phyloP scores from a whole-genome alignment of 2,329 filamentous ascomycete genomes.

The Calonectria henricotiae region DNA sequence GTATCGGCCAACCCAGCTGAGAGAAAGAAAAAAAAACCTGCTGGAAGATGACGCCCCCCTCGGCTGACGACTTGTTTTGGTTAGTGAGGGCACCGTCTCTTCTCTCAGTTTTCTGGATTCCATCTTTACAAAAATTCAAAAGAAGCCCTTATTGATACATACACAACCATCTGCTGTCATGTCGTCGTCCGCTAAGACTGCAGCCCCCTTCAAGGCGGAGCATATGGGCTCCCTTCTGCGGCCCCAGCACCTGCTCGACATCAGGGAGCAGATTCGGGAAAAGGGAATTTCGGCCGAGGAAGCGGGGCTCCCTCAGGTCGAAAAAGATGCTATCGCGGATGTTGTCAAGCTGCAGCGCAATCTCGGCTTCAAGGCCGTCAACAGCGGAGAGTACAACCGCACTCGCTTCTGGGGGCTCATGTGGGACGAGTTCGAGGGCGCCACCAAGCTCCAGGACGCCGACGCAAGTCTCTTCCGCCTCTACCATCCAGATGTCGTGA shows the following conservation, averaged over 20 bases:
- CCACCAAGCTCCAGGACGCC: slow-evolving; percentile 66
- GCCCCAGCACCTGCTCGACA: slow-evolving; percentile 65
- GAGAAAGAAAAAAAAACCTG: slow-evolving; percentile 35
- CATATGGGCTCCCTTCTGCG: slow-evolving; percentile 83
- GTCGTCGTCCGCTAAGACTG: slow-evolving; percentile 32
- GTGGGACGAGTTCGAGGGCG: slow-evolving; percentile 71
- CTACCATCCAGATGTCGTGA: slow-evolving; percentile 71
- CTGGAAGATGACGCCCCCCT: slow-evolving; percentile 21
- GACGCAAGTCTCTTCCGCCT: slow-evolving; percentile 69
- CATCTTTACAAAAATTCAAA: neutral
- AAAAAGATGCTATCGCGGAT: slow-evolving; percentile 68
- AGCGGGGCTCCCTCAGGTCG: slow-evolving; percentile 71
- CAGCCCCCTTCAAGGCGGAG: slow-evolving; percentile 80
- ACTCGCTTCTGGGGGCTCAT: slow-evolving; percentile 66
- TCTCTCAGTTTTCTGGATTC: neutral
- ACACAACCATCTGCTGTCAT: slow-evolving; percentile 32
- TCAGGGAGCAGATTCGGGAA: slow-evolving; percentile 54
- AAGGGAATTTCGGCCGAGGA: slow-evolving; percentile 66
- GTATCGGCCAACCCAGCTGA: slow-evolving; percentile 20
- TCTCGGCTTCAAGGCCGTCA: slow-evolving; percentile 77
- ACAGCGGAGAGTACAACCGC: slow-evolving; percentile 79
- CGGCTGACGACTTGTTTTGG: slow-evolving; percentile 24
- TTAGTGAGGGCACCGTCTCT: neutral
- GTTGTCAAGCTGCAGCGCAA: slow-evolving; percentile 80
- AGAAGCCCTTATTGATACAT: neutral